A percentile compares a stretch with the other conserved stretches of the same genome.
phyloP scores from a whole-genome alignment of 2,329 filamentous ascomycete genomes.

The Phialocephala sp. region DNA sequence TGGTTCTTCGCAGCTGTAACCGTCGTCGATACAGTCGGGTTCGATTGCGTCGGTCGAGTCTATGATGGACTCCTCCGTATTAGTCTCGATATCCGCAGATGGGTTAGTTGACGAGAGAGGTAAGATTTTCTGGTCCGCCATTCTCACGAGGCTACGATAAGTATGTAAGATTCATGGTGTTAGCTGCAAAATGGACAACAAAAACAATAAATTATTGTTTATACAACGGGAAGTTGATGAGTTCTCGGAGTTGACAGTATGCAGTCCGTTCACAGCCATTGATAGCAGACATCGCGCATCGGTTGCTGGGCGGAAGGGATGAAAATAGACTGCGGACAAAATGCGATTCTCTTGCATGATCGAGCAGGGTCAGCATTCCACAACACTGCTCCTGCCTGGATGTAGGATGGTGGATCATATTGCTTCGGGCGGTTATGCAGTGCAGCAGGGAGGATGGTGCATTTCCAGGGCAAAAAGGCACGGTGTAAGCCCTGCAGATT shows the following conservation, averaged over 20 bases:
- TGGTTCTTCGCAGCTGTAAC: slow-evolving; percentile 16
- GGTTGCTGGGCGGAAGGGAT: neutral
- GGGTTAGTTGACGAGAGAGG: neutral
- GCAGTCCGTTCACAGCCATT: neutral
- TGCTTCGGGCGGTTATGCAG: slow-evolving; percentile 5
- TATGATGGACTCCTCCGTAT: neutral
- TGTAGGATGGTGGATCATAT: neutral
- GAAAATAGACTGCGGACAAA: neutral
- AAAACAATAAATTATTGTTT: neutral
- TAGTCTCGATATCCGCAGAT: neutral
- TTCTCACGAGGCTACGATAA: neutral
- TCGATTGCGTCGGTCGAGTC: neutral
- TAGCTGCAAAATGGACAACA: neutral
- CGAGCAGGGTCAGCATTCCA: neutral
- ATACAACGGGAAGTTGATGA: neutral
- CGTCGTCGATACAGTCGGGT: slow-evolving; percentile 11
- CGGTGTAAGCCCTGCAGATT: neutral
- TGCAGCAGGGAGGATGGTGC: neutral
- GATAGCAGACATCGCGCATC: neutral
- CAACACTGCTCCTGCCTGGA: neutral
- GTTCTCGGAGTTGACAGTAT: neutral
- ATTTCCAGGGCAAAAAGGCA: neutral
- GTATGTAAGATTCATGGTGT: neutral
- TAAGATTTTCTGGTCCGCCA: neutral
- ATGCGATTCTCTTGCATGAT: slow-evolving; percentile 1